Evolutionary conservation across 1,284 basidiomycete genomes (phyloP).

Genomic region (Apiotrichum sp.): DNA sequence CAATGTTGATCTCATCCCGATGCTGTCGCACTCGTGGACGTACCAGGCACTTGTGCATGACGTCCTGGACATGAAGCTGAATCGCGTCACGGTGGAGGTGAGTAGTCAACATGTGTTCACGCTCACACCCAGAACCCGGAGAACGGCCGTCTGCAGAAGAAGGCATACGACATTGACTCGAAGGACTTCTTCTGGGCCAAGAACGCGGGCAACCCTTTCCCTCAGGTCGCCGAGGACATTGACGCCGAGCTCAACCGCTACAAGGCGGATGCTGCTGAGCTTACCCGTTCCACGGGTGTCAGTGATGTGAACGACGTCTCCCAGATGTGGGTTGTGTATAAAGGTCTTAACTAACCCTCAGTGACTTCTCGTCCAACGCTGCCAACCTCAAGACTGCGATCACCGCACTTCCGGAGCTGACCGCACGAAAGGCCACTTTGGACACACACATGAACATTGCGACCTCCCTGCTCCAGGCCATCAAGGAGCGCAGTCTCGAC

Average conservation of each 20-base stretch:
- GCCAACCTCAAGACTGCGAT: conserved; percentile 95
- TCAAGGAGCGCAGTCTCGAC: conserved; percentile 91
- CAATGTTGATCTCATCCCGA: conserved; percentile 90
- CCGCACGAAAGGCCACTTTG: conserved; percentile 89
- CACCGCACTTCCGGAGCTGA: conserved; percentile 95
- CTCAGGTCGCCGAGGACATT: conserved; percentile 97
- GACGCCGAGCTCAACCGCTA: conserved; percentile 88
- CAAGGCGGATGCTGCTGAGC: conserved; percentile 93
- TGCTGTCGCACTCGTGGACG: conserved; percentile 97
- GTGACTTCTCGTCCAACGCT: conserved; percentile 90
- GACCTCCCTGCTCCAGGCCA: conserved; percentile 87
- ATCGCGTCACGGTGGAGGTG: conserved; percentile 77
- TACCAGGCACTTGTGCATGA: conserved; percentile 98
- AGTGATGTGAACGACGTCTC: conserved; percentile 92
- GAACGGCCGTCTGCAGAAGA: conserved; percentile 61
- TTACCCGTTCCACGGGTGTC: conserved; percentile 92
- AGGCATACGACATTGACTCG: conserved; percentile 90
- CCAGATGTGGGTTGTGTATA: conserved; percentile 63
- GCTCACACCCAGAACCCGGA: conserved; percentile 48
- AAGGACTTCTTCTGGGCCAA: conserved; percentile 99
- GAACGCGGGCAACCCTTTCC: conserved; percentile 94
- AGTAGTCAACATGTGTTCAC: conserved; percentile 8
- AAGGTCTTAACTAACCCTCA: conserved; percentile 35
- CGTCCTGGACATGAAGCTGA: conserved; percentile 94
- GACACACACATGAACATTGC: conserved; percentile 99